Conservation (phyloP, 352 stramenopile species). For the Blastocystis sp. region DNA sequence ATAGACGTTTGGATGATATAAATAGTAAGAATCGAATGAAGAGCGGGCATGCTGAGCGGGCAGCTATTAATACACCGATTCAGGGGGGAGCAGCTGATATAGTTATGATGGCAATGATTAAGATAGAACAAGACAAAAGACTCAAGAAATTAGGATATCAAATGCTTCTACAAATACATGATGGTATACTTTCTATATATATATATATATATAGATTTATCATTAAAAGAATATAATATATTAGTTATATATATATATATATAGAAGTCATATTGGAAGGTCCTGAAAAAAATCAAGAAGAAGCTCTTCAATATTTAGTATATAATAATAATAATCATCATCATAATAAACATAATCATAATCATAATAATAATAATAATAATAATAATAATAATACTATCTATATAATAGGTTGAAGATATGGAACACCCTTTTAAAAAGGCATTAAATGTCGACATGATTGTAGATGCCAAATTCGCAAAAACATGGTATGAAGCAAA, state of each 20-base stretch:
- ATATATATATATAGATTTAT: background rate
- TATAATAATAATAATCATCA: conserved; percentile 35
- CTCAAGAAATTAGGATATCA: conserved; percentile 80
- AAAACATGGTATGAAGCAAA: conserved; percentile 99
- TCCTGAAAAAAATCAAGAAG: conserved; percentile 75
- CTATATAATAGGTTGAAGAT: conserved; percentile 60
- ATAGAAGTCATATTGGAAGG: conserved; percentile 93
- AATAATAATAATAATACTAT: too few relatives aligned
- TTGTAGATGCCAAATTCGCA: conserved; percentile 74
- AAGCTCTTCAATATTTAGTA: conserved; percentile 58
- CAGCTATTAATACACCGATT: conserved; percentile 98
- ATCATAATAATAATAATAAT: too few relatives aligned
- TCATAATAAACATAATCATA: too few relatives aligned
- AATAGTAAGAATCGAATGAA: conserved; percentile 47
- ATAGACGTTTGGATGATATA: conserved; percentile 77
- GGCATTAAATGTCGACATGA: conserved; percentile 60
- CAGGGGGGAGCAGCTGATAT: conserved; percentile 87
- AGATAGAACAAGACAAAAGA: conserved; percentile 70
- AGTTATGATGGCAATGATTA: conserved; percentile 97
- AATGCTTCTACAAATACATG: conserved; percentile 71
- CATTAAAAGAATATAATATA: background rate
- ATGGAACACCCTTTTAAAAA: conserved; percentile 92
- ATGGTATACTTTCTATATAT: conserved; percentile 1
- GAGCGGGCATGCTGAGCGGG: conserved; percentile 64
- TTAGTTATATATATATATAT: too few relatives aligned